Base-by-base conservation (phyloP, 1,284 basidiomycete genomes). In the Thecaphora frezii region DNA sequence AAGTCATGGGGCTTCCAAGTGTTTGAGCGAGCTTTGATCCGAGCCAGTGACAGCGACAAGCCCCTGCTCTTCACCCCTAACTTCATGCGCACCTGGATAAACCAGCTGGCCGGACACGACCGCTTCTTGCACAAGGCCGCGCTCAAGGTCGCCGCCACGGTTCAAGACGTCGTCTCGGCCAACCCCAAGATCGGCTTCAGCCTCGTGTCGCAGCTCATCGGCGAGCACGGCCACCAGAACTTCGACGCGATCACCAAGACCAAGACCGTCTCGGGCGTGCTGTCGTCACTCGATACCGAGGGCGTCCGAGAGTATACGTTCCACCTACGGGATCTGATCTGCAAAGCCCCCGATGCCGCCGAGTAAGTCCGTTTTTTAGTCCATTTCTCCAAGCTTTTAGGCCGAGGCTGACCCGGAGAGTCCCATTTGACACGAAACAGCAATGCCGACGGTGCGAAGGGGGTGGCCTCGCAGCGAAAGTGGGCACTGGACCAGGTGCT, bases 1-100 rank as follows among this genome's bases (percentile, higher is more conserved):
- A 97, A 97, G 81, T 92, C 89, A 73, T 96, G 91, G 89, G 93
- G 93, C 28, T 97, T 97, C 82, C 89, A 90, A 76, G 86, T 97
- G 21, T 90, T 97, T 79, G 86, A 88, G 71, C 88, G 86, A 62
- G 87, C 91, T 0, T 81, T 97, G 38, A 84, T 86, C 9, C 86
- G 87, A 18, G 84, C 92, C 21, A 83, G 84, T 8, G 81, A 85
- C 19, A 79, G 84, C 23, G 87, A 87, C 48, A 83, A 93, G 69
- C 88, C 91, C 0, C 87, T 91, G 83, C 83, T 97, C 19, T 96
- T 97, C 80, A 94, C 91, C 13, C 88, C 89, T 70, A 94, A 97
- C 79, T 91, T 97, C 73, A 93, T 97, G 89, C 88, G 92, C 41
- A 89, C 89, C 38, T 94, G 93, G 90, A 93, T 96, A 67, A 96